Evolutionary conservation across 2,329 filamentous ascomycete species (phyloP).

Genomic region (Verticillium tricorpus): DNA sequence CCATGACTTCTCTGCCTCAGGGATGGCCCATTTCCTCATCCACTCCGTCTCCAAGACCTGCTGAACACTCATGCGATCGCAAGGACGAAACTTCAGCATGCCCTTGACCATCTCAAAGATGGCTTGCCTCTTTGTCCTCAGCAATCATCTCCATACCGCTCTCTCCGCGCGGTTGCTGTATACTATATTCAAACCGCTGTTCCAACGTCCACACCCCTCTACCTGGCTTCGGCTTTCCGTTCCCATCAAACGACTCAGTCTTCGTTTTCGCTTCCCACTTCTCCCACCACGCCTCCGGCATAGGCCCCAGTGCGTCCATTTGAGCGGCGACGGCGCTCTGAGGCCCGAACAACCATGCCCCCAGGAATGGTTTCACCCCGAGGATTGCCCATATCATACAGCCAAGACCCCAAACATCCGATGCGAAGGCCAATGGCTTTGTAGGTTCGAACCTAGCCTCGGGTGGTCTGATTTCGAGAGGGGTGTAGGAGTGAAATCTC

Average conservation of each 20-base stretch:
- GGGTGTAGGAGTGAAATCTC: constrained; percentile 21
- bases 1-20: constrained; percentile 5
- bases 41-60: constrained; percentile 12
- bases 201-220: constrained; percentile 18
- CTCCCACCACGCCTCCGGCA: constrained; percentile 11
- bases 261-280: constrained; percentile 5
- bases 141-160: constrained; percentile 3
- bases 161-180: constrained; percentile 20
- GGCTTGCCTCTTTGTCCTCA: constrained; percentile 8
- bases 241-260: constrained; percentile 6
- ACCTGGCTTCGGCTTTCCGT: constrained; percentile 5
- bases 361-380: constrained; percentile 21
- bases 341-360: constrained; percentile 15
- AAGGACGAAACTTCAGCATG: constrained; percentile 13
- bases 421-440: constrained; percentile 24
- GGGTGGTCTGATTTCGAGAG: constrained; percentile 23
- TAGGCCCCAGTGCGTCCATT: constrained; percentile 23
- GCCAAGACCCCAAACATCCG: constrained; percentile 35
- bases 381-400: constrained; percentile 31
- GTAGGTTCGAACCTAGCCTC: constrained; percentile 29
- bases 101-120: constrained; percentile 10
- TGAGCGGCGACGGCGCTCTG: constrained; percentile 24
- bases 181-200: constrained; percentile 22
- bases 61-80: constrained; percentile 10
- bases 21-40: constrained; percentile 12